phyloP scores from a whole-genome alignment of 169 alveolate genomes.

The Babesia divergens region DNA sequence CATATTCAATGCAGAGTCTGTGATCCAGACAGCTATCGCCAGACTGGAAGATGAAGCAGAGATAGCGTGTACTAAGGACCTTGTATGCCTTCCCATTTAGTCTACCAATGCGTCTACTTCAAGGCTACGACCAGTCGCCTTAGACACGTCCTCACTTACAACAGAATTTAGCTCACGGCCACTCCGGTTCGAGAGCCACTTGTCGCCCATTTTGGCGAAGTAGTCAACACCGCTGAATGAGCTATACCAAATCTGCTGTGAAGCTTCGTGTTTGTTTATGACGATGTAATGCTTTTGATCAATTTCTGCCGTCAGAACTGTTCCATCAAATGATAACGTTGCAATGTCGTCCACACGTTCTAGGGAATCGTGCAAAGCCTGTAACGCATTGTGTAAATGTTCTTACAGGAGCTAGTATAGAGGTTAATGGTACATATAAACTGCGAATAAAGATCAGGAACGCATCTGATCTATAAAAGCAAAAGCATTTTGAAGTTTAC shows the following conservation, averaged over 20 bases:
- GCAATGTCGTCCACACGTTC: constrained; percentile 48
- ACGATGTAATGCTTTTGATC: constrained; percentile 40
- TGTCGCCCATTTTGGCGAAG: constrained; percentile 28
- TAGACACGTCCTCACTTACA: constrained; percentile 24
- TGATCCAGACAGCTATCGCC: constrained; percentile 27
- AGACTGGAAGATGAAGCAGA: constrained; percentile 47
- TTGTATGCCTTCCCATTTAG: constrained; percentile 50
- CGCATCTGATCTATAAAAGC: too few species aligned
- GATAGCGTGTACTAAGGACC: constrained; percentile 58
- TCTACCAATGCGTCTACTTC: background rate
- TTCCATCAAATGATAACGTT: constrained; percentile 53
- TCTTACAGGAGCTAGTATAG: background rate
- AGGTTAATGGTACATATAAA: background rate
- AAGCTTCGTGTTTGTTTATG: constrained; percentile 61
- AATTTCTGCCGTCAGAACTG: constrained; percentile 40
- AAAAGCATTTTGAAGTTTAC: background rate
- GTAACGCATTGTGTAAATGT: background rate
- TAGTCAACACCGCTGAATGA: constrained; percentile 61
- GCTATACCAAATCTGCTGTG: constrained; percentile 61
- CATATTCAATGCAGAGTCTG: constrained; percentile 31
- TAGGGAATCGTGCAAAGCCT: constrained; percentile 46
- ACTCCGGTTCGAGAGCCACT: constrained; percentile 48
- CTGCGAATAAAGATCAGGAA: background rate
- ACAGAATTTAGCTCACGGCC: constrained; percentile 36
- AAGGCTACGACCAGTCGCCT: constrained; percentile 41